phyloP scores from a whole-genome alignment of 139 green algal species.

The Haematococcus sp. region DNA sequence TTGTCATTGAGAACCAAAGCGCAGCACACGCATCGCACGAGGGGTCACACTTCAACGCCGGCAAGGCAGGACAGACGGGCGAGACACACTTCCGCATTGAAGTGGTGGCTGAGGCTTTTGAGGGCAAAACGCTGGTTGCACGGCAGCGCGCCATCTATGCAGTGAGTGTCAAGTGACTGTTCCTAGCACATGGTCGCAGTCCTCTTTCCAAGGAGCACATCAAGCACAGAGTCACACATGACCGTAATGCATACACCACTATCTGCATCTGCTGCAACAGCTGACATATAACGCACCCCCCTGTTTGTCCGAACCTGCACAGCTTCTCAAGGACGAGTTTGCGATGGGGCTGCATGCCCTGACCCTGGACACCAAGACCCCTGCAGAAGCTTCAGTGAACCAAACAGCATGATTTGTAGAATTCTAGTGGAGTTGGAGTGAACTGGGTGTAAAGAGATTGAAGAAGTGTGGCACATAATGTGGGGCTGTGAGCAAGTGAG shows the following conservation, averaged over 20 bases:
- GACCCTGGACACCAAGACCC: constrained; percentile 36
- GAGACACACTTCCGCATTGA: constrained; percentile 48
- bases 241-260: too few species aligned
- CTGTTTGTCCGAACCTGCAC: not conserved
- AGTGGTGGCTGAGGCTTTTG: constrained; percentile 32
- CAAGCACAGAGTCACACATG: too few species aligned
- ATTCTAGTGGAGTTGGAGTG: too few species aligned
- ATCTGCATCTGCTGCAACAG: not conserved
- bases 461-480: too few species aligned
- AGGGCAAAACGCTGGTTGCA: constrained; percentile 31
- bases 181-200: too few species aligned
- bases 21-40: constrained; percentile 34
- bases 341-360: constrained; percentile 42
- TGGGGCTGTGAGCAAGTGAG: too few species aligned
- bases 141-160: constrained; percentile 38
- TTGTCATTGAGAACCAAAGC: constrained; percentile 36
- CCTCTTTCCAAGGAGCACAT: too few species aligned
- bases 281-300: not conserved
- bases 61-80: constrained; percentile 24
- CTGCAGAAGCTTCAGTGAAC: constrained; percentile 17
- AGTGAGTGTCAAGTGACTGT: constrained; percentile 16
- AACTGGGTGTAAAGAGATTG: too few species aligned
- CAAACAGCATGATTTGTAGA: too few species aligned
- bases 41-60: not conserved
- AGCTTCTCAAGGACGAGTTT: constrained; percentile 45